Evolutionary conservation across 2,329 filamentous ascomycete genomes (phyloP).

Genomic region (Monilinia fructicola): DNA sequence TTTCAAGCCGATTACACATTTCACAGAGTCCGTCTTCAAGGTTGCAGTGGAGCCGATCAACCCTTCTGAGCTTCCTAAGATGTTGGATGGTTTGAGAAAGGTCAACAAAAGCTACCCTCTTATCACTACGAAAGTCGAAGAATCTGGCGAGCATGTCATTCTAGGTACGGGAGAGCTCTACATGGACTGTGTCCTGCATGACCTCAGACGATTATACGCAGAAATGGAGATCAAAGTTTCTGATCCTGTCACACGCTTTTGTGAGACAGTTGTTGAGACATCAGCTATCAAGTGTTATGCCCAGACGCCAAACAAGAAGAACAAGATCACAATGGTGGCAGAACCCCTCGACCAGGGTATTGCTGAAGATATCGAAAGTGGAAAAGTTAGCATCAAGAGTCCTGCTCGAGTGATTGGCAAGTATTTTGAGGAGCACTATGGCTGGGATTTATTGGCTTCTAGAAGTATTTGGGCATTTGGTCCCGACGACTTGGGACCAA

Average conservation of each 20-base stretch:
- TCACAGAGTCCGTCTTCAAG: conserved; percentile 97
- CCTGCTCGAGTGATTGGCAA: conserved; percentile 90
- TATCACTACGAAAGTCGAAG: conserved; percentile 94
- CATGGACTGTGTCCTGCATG: conserved; percentile 98
- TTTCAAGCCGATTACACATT: conserved; percentile 88
- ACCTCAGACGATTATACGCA: conserved; percentile 87
- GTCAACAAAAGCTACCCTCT: conserved; percentile 98
- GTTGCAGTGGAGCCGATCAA: conserved; percentile 98
- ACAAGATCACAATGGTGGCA: conserved; percentile 97
- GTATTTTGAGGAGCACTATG: conserved; percentile 96
- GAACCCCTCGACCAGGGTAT: conserved; percentile 95
- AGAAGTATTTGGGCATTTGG: conserved; percentile 99
- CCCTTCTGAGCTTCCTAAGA: conserved; percentile 95
- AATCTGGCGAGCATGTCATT: conserved; percentile 94
- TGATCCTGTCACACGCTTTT: conserved; percentile 95
- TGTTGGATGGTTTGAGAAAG: conserved; percentile 94
- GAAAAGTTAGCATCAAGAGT: conserved; percentile 87
- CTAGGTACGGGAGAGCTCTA: conserved; percentile 97
- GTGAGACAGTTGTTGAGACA: conserved; percentile 95
- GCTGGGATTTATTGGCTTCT: conserved; percentile 91
- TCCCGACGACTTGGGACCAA: conserved; percentile 89
- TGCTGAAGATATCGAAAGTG: conserved; percentile 88
- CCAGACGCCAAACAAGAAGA: conserved; percentile 98
- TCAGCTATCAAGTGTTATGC: conserved; percentile 98
- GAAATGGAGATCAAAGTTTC: conserved; percentile 99